A percentile compares a stretch with the other conserved stretches of the same genome.
Conservation (phyloP, 2,329 filamentous ascomycete species). For the Huntiella moniliformis region DNA sequence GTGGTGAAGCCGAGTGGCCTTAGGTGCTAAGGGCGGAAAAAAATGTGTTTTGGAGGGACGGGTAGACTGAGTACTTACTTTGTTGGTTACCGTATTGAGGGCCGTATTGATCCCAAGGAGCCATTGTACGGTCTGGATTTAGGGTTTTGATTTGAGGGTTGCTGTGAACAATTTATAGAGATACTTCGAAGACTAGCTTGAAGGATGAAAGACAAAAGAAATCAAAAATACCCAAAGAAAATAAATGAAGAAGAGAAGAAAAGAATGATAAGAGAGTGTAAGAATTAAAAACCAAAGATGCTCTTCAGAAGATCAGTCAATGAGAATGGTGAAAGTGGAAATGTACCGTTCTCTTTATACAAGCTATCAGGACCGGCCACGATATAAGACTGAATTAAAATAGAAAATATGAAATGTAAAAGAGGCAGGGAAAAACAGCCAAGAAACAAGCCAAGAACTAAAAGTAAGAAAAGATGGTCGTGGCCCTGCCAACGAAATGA, state of each 20-base stretch:
- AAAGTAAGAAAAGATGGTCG: not conserved
- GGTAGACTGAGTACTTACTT: not conserved
- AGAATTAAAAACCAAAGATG: constrained; percentile 1
- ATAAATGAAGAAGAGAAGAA: not conserved
- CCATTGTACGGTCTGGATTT: not conserved
- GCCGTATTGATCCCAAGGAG: not conserved
- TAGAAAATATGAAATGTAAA: not conserved
- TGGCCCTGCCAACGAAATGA: constrained; percentile 1
- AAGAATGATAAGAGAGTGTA: not conserved
- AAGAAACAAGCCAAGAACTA: not conserved
- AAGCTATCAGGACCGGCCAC: constrained; percentile 4
- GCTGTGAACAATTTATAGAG: not conserved
- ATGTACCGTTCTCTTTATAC: not conserved
- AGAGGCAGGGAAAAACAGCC: constrained; percentile 2
- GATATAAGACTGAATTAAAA: constrained; percentile 7
- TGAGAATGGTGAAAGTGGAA: not conserved
- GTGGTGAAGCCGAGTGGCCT: no score
- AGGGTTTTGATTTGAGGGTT: not conserved
- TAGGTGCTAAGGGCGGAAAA: not conserved
- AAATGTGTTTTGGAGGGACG: not conserved
- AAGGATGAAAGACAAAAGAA: not conserved
- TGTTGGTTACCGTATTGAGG: not conserved
- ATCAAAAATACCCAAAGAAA: not conserved
- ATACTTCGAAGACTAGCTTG: not conserved
- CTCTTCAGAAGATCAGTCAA: not conserved